Evolutionary conservation across 2,329 filamentous ascomycete genomes (phyloP), one percentile per base, ranked within the genome.

Genomic region (Alternaria dauci): DNA sequence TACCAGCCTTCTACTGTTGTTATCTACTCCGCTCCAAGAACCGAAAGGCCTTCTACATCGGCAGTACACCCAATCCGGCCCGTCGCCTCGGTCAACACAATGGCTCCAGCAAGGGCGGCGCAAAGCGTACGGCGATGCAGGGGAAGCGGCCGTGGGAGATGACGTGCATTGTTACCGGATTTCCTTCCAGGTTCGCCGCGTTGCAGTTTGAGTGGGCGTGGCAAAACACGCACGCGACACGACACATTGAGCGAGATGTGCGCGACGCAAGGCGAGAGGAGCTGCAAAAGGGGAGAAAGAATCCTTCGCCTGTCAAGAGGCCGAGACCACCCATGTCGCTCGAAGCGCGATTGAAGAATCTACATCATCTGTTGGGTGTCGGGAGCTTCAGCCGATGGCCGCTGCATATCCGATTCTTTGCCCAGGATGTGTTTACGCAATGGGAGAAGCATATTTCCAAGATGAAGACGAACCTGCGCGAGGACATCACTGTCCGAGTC

Each of bases 151-250:
- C 95, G 0, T 98, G 95, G 77, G 77, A 79, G 55, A 96, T 97
- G 91, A 87, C 92, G 2, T 89, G 88, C 41, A 83, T 97, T 6
- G 91, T 98, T 1, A 91, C 91, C 7, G 94, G 94, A 0, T 99
- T 99, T 67, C 93, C 92, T 0, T 94, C 91, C 67, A 90, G 90
- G 71, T 88, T 94, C 36, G 93, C 92, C 0, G 95, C 95, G 1
- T 81, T 99, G 65, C 94, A 98, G 74, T 98, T 99, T 74, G 94
- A 98, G 91, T 97, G 94, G 94, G 94, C 94, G 39, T 90, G 96
- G 84, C 92, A 92, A 67, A 93, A 98, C 74, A 88, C 93, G 2
- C 91, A 95, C 74, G 77, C 90, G 34, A 94, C 94, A 5, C 82
- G 90, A 34, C 93, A 96, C 75, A 93, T 97, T 58, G 85, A 90